Evolutionary conservation across 2,329 filamentous ascomycete species (phyloP).

Genomic region (Exserohilum rostratum): DNA sequence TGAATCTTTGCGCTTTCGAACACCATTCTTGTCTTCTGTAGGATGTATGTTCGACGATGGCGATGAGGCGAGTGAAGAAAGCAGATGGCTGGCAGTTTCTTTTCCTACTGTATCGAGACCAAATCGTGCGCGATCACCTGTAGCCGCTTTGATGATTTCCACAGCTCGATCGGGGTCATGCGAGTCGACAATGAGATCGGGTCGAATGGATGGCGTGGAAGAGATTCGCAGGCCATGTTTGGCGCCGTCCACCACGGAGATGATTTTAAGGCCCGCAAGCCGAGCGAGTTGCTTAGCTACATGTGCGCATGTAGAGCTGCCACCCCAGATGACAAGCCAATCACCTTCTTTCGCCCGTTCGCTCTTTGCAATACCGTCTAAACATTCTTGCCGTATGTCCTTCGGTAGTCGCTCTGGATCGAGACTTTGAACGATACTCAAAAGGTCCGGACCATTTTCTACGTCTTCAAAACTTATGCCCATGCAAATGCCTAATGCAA

Average conservation of each 20-base stretch:
- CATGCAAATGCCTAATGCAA: constrained; percentile 72
- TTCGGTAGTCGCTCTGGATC: constrained; percentile 58
- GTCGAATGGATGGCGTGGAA: constrained; percentile 51
- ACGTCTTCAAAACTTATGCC: constrained; percentile 67
- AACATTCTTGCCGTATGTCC: constrained; percentile 69
- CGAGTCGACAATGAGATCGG: constrained; percentile 73
- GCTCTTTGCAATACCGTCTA: constrained; percentile 57
- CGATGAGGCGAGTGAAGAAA: constrained; percentile 61
- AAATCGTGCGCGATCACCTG: constrained; percentile 65
- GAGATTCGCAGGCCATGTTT: constrained; percentile 62
- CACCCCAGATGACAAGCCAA: constrained; percentile 78
- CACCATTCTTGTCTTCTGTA: too few relatives aligned
- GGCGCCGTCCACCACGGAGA: constrained; percentile 69
- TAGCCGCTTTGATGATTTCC: constrained; percentile 66
- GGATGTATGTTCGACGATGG: too few relatives aligned
- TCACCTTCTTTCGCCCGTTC: constrained; percentile 67
- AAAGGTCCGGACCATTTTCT: constrained; percentile 64
- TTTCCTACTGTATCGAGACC: constrained; percentile 71
- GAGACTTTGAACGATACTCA: constrained; percentile 57
- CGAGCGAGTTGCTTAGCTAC: constrained; percentile 71
- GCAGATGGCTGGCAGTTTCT: constrained; percentile 65
- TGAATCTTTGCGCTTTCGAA: constrained; percentile 21
- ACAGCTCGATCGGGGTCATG: constrained; percentile 69
- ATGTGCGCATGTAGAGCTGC: constrained; percentile 72
- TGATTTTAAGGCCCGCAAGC: constrained; percentile 67